Evolutionary conservation across 805 yeast genomes (phyloP).

Genomic region (Wickerhamomyces pijperi): DNA sequence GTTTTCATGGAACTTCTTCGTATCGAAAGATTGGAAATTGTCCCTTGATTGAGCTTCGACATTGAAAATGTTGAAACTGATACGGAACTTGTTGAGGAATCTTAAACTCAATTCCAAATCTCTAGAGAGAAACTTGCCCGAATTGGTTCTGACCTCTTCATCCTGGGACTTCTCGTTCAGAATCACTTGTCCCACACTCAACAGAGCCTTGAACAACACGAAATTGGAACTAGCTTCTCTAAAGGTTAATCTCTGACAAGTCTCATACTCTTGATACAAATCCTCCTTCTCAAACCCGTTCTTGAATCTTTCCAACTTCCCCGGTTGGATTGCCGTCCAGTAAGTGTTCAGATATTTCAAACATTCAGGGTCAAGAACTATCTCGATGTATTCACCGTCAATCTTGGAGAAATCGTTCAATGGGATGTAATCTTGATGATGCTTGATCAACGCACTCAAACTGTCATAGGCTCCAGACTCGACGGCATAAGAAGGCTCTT

Average conservation of each 20-base stretch:
- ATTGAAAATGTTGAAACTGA: conserved; percentile 5
- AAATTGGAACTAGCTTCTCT: conserved; percentile 16
- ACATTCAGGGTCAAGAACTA: conserved; percentile 16
- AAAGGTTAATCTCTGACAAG: conserved; percentile 1
- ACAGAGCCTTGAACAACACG: conserved; percentile 16
- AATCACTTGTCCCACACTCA: conserved; percentile 14
- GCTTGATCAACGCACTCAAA: conserved; percentile 7
- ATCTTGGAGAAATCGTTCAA: conserved; percentile 10
- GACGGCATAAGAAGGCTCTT: conserved; percentile 10
- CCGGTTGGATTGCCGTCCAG: conserved; percentile 10
- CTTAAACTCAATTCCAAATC: conserved; percentile 17
- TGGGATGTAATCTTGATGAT: conserved; percentile 11
- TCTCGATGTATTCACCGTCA: conserved; percentile 14
- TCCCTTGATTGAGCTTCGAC: not conserved
- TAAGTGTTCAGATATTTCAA: conserved; percentile 10
- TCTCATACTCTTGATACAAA: conserved; percentile 14
- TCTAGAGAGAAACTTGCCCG: conserved; percentile 7
- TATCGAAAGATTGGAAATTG: conserved; percentile 1
- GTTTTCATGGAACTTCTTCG: conserved; percentile 10
- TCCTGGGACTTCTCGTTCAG: conserved; percentile 6
- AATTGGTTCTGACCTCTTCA: conserved; percentile 5
- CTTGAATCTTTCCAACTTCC: conserved; percentile 4
- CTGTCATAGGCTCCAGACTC: conserved; percentile 10
- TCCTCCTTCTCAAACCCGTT: conserved; percentile 12
- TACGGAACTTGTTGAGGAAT: conserved; percentile 16